Base-by-base conservation (phyloP, 257 asterid genomes). In the Oldenlandia corymbosa region DNA sequence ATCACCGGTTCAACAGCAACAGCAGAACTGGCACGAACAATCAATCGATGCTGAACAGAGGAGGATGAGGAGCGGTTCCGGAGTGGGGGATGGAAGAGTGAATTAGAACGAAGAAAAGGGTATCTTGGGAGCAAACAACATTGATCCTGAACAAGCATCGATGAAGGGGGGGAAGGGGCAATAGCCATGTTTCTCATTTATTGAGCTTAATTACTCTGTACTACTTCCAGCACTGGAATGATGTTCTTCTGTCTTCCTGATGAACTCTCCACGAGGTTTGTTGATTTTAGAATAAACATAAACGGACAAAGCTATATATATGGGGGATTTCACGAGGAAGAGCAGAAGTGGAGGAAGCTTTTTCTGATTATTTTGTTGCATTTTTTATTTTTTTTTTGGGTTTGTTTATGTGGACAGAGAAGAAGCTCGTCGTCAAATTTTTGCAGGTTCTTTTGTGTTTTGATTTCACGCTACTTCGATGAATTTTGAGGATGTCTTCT, bases 21-120 rank as follows among this genome's bases (percentile, higher is more conserved):
- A 64, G 75, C 88, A 62, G 83, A 77, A 81, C 73, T 76, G 11
- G 95, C 90, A 36, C 85, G 81, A 58, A 84, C 79, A 68, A 76
- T 78, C 6, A 78, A 66, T 48, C 27, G 62, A 51, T 39, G 53
- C 46, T 28, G 61, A 1, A 10, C 46, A 67, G 83, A 63, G 73
- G 66, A 41, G 69, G 68, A 60, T 67, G 68, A 17, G 9, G 62
- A 68, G n/a, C n/a, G n/a, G n/a, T n/a, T n/a, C 12, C 64, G 67
- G 30, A 52, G 67, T 37, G 68, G 66, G 56, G 76, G 75, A 49
- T 67, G 59, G 45, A 67, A 58, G 47, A 51, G 80, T 27, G 73
- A 73, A 69, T 71, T 56, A 34, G 67, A 77, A 64, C 48, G 60
- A 65, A 51, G 57, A 49, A 72, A 74, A 59, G 71, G 68, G 67